Base-by-base conservation (phyloP, 2,329 filamentous ascomycete genomes). In the Phyllosticta citribraziliensis region DNA sequence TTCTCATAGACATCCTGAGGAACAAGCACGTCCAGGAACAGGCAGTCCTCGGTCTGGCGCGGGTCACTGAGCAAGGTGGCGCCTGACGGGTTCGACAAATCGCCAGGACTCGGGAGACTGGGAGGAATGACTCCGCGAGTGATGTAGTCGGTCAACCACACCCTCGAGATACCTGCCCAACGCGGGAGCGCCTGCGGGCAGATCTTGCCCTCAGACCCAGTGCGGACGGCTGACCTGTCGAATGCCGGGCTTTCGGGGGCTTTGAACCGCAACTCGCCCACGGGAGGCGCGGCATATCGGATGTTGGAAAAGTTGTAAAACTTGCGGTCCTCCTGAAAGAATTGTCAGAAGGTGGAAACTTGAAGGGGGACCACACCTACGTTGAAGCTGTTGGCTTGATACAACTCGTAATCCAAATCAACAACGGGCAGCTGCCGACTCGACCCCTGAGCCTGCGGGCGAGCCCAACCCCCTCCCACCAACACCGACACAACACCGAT, bases 221-320 rank as follows among this genome's bases (percentile, higher is more conserved):
- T 76, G 55, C 81, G 76, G n/a, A 83, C 70, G 0, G 66, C 63
- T 5, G 73, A 70, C 33, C 80, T 74, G 65, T 82, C 76, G 55
- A 70, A 65, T 8, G 69, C 69, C 2, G 79, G 78, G 11, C 70
- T 64, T 22, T 73, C 70, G 1, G 82, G 81, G 35, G 76, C 75
- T n/a, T 74, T 74, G 64, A 82, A 84, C 35, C 82, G 74, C 54
- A 82, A 67, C 11, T 80, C 67, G 9, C 79, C 81, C 2, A 79
- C 63, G 1, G 82, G 82, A 20, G 82, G 76, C 33, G 78, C 78
- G 5, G 80, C 82, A 68, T 79, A 84, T 52, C 81, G 77, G 63
- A 84, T 82, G 66, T 84, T 83, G 61, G 72, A 78, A 70, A 84
- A 84, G 64, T 79, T 82, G 69, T 82, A 83, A 62, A 78, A 73